Conservation (phyloP, 2,329 filamentous ascomycete species). For the Neofusicoccum sp. region DNA sequence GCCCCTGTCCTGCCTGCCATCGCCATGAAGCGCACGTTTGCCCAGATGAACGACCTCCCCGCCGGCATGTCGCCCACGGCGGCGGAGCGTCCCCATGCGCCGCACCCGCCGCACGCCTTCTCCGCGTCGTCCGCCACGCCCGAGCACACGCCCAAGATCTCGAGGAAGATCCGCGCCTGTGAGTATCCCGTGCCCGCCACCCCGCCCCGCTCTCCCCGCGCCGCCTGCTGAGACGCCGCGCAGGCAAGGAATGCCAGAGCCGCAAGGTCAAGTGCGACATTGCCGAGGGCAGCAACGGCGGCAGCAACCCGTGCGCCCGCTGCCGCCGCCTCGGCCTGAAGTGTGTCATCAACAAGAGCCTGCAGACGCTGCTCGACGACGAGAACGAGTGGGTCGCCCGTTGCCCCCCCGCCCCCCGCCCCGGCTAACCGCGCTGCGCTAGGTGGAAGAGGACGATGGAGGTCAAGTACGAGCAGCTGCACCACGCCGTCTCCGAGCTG, state of each 20-base stretch:
- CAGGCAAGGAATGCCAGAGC: slow-evolving; percentile 35
- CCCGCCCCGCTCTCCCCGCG: neutral
- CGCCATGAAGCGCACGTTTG: slow-evolving; percentile 17
- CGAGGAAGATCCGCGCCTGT: slow-evolving; percentile 18
- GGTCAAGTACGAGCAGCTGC: slow-evolving; percentile 27
- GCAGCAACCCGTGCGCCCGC: slow-evolving; percentile 33
- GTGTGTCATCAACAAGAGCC: slow-evolving; percentile 66
- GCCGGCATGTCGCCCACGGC: neutral
- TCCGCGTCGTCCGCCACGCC: neutral
- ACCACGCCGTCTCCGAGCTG: slow-evolving; percentile 29
- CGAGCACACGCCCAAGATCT: slow-evolving; percentile 18
- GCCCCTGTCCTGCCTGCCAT: neutral
- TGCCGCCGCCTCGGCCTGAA: slow-evolving; percentile 60
- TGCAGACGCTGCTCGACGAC: slow-evolving; percentile 33
- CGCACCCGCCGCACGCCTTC: slow-evolving; percentile 11
- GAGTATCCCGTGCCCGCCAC: too few relatives aligned
- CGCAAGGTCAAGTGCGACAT: slow-evolving; percentile 37
- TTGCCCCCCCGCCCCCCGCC: neutral
- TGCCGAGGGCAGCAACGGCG: slow-evolving; percentile 29
- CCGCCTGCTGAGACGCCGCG: neutral
- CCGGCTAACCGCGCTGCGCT: neutral
- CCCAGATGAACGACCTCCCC: slow-evolving; percentile 15
- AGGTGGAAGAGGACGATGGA: slow-evolving; percentile 35
- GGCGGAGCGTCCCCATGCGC: neutral
- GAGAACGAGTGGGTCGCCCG: slow-evolving; percentile 28